phyloP scores from a whole-genome alignment of 1,284 basidiomycete genomes.

The Ceratobasidium sp. region DNA sequence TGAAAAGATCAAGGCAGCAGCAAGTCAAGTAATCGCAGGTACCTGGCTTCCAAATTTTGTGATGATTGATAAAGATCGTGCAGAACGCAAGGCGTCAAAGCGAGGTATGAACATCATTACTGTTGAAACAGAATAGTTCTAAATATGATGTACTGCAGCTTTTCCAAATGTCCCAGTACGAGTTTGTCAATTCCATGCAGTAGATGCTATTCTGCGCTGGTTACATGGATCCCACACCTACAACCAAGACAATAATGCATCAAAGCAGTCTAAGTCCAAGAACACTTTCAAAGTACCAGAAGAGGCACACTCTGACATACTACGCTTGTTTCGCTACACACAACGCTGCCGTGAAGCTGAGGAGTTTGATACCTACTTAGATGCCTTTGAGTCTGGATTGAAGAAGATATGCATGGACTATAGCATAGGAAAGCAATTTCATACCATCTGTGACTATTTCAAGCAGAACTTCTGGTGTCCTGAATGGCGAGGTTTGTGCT shows the following conservation, averaged over 20 bases:
- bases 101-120: background rate
- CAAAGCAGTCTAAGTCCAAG: background rate
- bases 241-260: too few species aligned
- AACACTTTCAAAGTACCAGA: background rate
- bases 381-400: background rate
- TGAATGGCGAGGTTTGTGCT: background rate
- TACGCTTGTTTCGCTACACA: background rate
- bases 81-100: background rate
- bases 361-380: background rate
- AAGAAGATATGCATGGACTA: background rate
- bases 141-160: too few species aligned
- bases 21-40: background rate
- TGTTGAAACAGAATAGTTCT: background rate
- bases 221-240: background rate
- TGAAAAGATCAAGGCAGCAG: background rate
- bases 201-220: background rate
- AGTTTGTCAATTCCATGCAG: constrained; percentile 11
- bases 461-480: background rate
- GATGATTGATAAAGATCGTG: constrained; percentile 14
- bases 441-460: background rate
- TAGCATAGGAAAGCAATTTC: background rate
- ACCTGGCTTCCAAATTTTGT: background rate
- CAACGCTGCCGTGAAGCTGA: background rate
- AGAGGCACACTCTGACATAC: background rate
- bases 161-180: background rate